phyloP scores from a whole-genome alignment of 768 basidiomycete genomes.

The Collybia sordida region DNA sequence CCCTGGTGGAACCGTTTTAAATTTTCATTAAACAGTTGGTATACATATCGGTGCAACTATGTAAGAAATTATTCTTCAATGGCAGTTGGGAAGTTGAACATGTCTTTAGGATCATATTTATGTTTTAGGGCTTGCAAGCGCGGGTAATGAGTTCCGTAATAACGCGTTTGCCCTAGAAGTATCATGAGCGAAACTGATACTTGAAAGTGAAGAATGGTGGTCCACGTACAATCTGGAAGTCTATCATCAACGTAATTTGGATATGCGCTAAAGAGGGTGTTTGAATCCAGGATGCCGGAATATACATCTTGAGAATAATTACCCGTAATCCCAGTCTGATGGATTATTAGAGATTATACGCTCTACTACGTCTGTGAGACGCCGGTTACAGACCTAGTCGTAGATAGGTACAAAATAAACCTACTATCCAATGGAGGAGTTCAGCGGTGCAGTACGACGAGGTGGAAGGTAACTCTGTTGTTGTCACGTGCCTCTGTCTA shows the following conservation, averaged over 20 bases:
- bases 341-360: slow-evolving; percentile 25
- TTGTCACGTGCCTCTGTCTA: no score
- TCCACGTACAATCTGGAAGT: slow-evolving; percentile 29
- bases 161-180: slow-evolving; percentile 30
- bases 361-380: slow-evolving; percentile 22
- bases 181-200: neutral
- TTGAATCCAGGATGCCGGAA: neutral
- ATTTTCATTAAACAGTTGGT: no score
- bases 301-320: neutral
- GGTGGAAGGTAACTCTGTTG: no score
- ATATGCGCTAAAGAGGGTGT: slow-evolving; percentile 24
- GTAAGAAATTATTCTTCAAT: slow-evolving; percentile 27
- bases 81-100: slow-evolving; percentile 39
- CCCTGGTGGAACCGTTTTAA: no score
- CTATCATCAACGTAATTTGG: slow-evolving; percentile 39
- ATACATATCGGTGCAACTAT: no score
- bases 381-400: no score
- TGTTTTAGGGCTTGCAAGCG: slow-evolving; percentile 31
- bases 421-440: no score
- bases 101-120: slow-evolving; percentile 31
- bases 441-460: no score
- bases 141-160: slow-evolving; percentile 29
- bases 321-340: slow-evolving; percentile 27
- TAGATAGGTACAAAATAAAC: no score
- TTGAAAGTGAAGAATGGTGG: neutral